Base-by-base conservation (phyloP, 495 filamentous ascomycete species). In the Podospora didyma region DNA sequence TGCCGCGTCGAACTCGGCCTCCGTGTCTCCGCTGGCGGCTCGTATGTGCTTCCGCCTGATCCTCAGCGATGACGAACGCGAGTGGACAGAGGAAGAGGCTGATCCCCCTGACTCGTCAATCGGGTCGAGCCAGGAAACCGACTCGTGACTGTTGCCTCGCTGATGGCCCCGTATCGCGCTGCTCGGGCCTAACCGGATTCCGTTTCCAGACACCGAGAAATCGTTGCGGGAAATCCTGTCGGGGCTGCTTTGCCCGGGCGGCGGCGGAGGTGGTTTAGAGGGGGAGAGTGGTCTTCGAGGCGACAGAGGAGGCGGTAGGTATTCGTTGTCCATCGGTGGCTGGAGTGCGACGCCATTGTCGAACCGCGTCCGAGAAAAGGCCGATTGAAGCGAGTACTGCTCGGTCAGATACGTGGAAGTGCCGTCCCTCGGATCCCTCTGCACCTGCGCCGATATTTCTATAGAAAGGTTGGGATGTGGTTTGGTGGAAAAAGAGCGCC, bases 41-140 rank as follows among this genome's bases (percentile, higher is more conserved):
- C 85, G 80, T 45, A 90, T 82, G 52, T 76, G 82, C 60, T 86
- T 87, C 53, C 86, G 79, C 49, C 83, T 80, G 20, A 92, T 68
- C 50, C 83, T 83, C 42, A 87, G 67, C 2, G 85, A 88, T 2
- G 89, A 92, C 7, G 85, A 82, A 51, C 88, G 76, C 0, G 92
- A 95, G 68, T 91, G 88, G 2, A 89, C 79, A n/a, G 90, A 96
- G 2, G 89, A 88, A 20, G 83, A 77, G 6, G 84, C 86, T 21
- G 92, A 96, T 16, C 83, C 87, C 31, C 87, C 90, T 9, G 92
- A 96, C 67, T 98, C 94, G 70, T 97, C 93, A 53, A 97, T 97
- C 0, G 94, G 95, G 66, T 97, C 92, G 9, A 98, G 73, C 94
- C 94, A 98, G 6, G 92, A 96, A 21, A 88, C 88, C 14, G 91